Conservation (phyloP, 2,329 filamentous ascomycete species). For the Fusarium solani-melongenae region DNA sequence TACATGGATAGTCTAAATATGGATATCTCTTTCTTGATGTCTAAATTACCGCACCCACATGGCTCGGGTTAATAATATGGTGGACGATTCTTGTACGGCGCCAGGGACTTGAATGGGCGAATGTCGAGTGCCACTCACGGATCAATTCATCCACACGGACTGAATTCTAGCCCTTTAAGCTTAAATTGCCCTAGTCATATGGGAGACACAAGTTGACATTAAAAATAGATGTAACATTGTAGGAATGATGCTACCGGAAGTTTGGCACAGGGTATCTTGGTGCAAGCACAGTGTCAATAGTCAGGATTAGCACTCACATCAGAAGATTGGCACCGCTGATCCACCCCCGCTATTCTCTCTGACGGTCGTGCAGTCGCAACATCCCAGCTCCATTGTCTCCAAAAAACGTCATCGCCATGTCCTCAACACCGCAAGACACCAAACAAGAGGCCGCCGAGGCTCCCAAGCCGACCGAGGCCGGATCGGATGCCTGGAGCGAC, state of each 20-base stretch:
- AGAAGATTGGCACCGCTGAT: background rate
- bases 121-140: background rate
- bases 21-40: background rate
- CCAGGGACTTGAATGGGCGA: background rate
- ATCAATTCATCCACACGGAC: background rate
- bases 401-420: conserved; percentile 31
- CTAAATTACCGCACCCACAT: background rate
- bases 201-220: background rate
- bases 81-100: background rate
- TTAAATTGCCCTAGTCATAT: background rate
- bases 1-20: background rate
- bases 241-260: background rate
- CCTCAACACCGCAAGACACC: conserved; percentile 33
- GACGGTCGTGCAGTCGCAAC: background rate
- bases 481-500: conserved; percentile 60
- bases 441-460: conserved; percentile 21
- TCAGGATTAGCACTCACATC: background rate
- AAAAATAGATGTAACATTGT: background rate
- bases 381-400: background rate
- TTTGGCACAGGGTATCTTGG: background rate
- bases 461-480: conserved; percentile 43
- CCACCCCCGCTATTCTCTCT: background rate
- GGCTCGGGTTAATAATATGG: background rate
- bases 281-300: background rate
- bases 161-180: background rate